Base-by-base conservation (phyloP, 192 early-diverging fungal genomes). In the Linderina pennispora region DNA sequence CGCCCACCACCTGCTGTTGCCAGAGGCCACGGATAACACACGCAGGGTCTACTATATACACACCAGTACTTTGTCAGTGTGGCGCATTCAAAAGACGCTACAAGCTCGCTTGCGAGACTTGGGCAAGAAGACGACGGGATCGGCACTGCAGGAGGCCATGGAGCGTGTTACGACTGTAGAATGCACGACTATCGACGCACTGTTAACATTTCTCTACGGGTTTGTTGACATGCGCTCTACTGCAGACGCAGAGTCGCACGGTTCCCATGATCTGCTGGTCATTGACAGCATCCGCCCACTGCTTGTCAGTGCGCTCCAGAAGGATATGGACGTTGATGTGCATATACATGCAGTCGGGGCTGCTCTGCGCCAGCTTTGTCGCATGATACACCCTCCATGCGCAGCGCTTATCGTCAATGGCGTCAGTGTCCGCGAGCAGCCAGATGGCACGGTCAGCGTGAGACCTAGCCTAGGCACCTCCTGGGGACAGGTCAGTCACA, bases 281-380 rank as follows among this genome's bases (percentile, higher is more conserved):
- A 52, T 71, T 19, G 61, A 71, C 45, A 57, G 61, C 20, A 43
- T 69, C 17, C 58, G 59, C 15, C 59, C 66, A 23, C 40, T 62
- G 13, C 23, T 62, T 21, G 36, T 69, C 21, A 39, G 46, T 23
- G 59, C 54, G 1, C 44, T 61, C 10, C 53, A 53, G 18, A 39
- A 40, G 23, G 44, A 48, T 13, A 50, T 39, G 24, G 53, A 59
- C 7, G 40, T 39, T 5, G 18, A 58, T 16, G 44, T 56, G 22
- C 48, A 48, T 11, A 41, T 61, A 28, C 37, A 61, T 22, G 51
- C 67, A 11, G 52, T 71, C 24, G 50, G 47, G 36, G 50, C 44
- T 0, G 67, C 48, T 19, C 51, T 71, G 8, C 43, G 60, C n/a
- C 25, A 26, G 9, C 55, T 71, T 17, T 25, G 47, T 31, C 36